These are phyloP conservation scores for Trichoderma sp. DNA, from an alignment of 2,329 filamentous ascomycete species.

Conservation along the genomic window DNA sequence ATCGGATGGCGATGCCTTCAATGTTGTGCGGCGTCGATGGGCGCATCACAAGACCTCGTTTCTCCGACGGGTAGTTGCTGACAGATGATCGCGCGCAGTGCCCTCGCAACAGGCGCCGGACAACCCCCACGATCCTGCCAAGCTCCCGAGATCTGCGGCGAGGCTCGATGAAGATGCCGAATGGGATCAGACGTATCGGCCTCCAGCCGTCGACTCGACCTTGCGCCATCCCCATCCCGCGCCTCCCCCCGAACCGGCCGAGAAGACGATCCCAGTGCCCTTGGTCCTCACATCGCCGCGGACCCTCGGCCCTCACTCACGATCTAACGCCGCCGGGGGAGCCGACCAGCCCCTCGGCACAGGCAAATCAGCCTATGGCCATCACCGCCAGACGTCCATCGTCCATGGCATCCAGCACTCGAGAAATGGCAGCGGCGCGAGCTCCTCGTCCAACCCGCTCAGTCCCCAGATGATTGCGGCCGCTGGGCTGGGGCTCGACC, in stretches of 20 bases:
- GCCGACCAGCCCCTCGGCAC: constrained; percentile 58
- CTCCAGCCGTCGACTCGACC: constrained; percentile 46
- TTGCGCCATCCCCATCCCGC: constrained; percentile 44
- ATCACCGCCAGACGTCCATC: constrained; percentile 95
- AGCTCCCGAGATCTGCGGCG: constrained; percentile 53
- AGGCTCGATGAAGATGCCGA: constrained; percentile 58
- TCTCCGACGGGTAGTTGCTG: constrained; percentile 26
- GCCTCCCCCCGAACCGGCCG: constrained; percentile 61
- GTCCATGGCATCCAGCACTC: constrained; percentile 95
- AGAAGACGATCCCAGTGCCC: constrained; percentile 49
- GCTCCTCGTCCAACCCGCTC: constrained; percentile 78
- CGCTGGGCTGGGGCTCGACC: constrained; percentile 60
- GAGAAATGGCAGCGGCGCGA: constrained; percentile 83
- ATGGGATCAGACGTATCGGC: constrained; percentile 57
- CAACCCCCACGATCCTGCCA: constrained; percentile 54
- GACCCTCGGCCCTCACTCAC: constrained; percentile 47
- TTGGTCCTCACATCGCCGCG: constrained; percentile 43
- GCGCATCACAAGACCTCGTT: constrained; percentile 9
- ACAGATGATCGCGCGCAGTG: constrained; percentile 44
- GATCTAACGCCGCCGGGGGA: constrained; percentile 43
- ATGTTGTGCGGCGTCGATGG: background rate
- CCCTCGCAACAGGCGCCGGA: constrained; percentile 63
- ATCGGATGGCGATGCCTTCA: background rate
- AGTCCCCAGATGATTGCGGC: constrained; percentile 84
- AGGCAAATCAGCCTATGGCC: constrained; percentile 69